phyloP scores from a whole-genome alignment of 345 rosid genomes.

The Cochlearia excelsa region DNA sequence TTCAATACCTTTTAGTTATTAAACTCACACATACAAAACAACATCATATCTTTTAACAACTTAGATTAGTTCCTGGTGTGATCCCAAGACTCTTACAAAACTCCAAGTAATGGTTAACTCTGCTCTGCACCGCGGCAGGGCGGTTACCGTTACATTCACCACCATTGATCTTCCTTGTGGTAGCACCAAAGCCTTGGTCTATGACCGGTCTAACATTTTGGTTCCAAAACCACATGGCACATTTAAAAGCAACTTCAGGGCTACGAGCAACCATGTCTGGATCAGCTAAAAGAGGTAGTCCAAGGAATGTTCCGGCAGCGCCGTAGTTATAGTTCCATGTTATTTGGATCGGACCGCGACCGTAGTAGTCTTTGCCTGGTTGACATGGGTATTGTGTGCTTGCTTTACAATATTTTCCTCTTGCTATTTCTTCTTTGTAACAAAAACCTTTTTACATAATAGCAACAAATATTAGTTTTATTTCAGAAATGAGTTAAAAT shows the following conservation, averaged over 20 bases:
- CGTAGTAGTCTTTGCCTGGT: slow-evolving; percentile 45
- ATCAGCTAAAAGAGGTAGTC: slow-evolving; percentile 40
- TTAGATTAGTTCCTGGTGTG: slow-evolving; percentile 36
- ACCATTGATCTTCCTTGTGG: slow-evolving; percentile 47
- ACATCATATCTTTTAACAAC: slow-evolving; percentile 33
- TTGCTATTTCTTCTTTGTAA: slow-evolving; percentile 39
- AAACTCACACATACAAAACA: slow-evolving; percentile 20
- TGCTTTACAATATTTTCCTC: slow-evolving; percentile 30
- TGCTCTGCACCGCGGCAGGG: slow-evolving; percentile 36
- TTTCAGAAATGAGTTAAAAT: too few species aligned
- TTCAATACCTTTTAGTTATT: neutral
- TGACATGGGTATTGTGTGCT: slow-evolving; percentile 30
- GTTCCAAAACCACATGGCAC: slow-evolving; percentile 64
- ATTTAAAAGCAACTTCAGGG: slow-evolving; percentile 44
- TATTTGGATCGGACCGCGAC: slow-evolving; percentile 61
- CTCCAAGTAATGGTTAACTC: slow-evolving; percentile 35
- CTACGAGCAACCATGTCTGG: slow-evolving; percentile 51
- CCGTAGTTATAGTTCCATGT: slow-evolving; percentile 68
- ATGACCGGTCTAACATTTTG: slow-evolving; percentile 42
- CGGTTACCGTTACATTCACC: slow-evolving; percentile 47
- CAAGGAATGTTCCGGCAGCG: slow-evolving; percentile 41
- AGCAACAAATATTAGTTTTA: neutral
- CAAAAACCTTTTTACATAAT: slow-evolving; percentile 33
- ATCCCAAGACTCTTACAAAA: slow-evolving; percentile 42
- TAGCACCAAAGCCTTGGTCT: slow-evolving; percentile 52